A percentile compares a stretch with the other conserved stretches of the same genome.
Evolutionary conservation across 2,329 filamentous ascomycete species (phyloP).

Genomic region (Graphium sp.): DNA sequence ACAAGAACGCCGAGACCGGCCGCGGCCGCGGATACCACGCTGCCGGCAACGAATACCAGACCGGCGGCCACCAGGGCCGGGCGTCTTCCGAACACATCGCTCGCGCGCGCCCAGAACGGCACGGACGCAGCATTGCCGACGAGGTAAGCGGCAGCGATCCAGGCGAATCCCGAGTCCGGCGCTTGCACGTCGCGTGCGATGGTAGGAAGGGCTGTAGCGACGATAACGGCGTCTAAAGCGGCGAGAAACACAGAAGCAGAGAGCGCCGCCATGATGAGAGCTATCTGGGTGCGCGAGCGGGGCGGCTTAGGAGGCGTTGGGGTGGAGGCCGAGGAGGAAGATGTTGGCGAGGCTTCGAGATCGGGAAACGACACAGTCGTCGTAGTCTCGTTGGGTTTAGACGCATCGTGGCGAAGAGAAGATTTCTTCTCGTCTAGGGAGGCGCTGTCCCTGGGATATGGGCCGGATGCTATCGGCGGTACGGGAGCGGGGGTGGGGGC

Average conservation of each 20-base stretch:
- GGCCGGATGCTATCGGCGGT: too few relatives aligned
- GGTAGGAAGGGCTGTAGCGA: slow-evolving; percentile 44
- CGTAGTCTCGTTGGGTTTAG: too few relatives aligned
- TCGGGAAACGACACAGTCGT: too few relatives aligned
- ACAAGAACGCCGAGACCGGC: slow-evolving; percentile 48
- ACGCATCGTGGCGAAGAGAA: too few relatives aligned
- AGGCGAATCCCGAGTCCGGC: slow-evolving; percentile 52
- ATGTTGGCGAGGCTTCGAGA: too few relatives aligned
- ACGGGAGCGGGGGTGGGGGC: too few relatives aligned
- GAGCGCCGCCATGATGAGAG: slow-evolving; percentile 3
- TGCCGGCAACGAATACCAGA: slow-evolving; percentile 46
- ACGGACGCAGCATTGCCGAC: slow-evolving; percentile 50
- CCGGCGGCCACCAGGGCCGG: slow-evolving; percentile 47
- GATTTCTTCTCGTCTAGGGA: too few relatives aligned
- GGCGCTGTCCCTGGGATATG: too few relatives aligned
- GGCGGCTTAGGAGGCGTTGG: too few relatives aligned
- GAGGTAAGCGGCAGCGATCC: slow-evolving; percentile 62
- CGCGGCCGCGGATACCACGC: slow-evolving; percentile 43
- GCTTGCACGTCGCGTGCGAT: slow-evolving; percentile 36
- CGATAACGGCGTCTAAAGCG: slow-evolving; percentile 36
- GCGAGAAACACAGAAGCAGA: slow-evolving; percentile 20
- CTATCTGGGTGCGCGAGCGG: too few relatives aligned
- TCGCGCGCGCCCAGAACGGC: slow-evolving; percentile 50
- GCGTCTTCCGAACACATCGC: slow-evolving; percentile 56
- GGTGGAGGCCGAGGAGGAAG: too few relatives aligned